Percentiles rank a stretch among this genome's conserved stretches.
Conservation (phyloP, 2,329 filamentous ascomycete genomes). For the Fusarium sp. region DNA sequence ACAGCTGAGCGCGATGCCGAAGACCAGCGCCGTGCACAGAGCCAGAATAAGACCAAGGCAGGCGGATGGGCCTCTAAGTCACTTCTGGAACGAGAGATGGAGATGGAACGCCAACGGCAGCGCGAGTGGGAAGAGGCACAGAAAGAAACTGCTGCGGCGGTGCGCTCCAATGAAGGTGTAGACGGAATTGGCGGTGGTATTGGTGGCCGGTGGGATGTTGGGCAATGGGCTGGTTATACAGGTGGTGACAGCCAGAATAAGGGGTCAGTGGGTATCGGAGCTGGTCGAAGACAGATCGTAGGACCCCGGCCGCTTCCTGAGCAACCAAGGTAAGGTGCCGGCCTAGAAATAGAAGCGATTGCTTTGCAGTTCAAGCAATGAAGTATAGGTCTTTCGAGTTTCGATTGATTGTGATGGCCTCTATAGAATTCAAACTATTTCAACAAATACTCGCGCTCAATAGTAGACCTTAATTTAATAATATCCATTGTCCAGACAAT, state of each 20-base stretch:
- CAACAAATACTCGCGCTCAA: neutral
- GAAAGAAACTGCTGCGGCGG: conserved; percentile 66
- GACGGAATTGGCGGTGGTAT: conserved; percentile 74
- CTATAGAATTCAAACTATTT: neutral
- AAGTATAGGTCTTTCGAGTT: neutral
- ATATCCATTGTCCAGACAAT: neutral
- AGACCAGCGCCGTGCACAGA: conserved; percentile 66
- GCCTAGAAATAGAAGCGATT: conserved; percentile 1
- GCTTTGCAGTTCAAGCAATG: neutral
- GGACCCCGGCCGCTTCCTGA: conserved; percentile 74
- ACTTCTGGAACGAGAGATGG: conserved; percentile 82
- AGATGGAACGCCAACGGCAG: conserved; percentile 79
- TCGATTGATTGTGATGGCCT: neutral
- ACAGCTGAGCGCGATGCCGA: conserved; percentile 71
- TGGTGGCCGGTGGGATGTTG: conserved; percentile 77
- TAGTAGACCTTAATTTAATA: neutral
- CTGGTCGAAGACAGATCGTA: conserved; percentile 79
- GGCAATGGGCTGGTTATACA: conserved; percentile 78
- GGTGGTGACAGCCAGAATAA: conserved; percentile 80
- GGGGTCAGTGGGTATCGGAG: conserved; percentile 71
- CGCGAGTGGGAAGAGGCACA: conserved; percentile 83
- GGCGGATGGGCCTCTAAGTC: conserved; percentile 73
- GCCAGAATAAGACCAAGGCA: conserved; percentile 69
- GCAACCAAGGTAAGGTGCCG: conserved; percentile 37
- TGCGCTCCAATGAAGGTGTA: conserved; percentile 60